phyloP scores from a whole-genome alignment of 1,284 basidiomycete genomes.

The Ceratorhiza oryzae-sativae region DNA sequence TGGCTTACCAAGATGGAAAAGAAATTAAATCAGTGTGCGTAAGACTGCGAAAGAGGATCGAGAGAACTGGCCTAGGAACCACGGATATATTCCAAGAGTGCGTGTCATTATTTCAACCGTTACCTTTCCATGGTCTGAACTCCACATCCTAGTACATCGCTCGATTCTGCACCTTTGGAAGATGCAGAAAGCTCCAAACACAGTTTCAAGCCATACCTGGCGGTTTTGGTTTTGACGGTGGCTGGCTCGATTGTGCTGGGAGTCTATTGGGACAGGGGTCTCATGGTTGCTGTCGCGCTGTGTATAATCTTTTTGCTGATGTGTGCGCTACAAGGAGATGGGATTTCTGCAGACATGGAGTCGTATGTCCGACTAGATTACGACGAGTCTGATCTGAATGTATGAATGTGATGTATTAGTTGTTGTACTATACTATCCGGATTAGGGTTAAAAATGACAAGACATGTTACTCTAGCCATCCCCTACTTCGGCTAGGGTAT shows the following conservation, averaged over 20 bases:
- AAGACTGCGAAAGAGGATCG: constrained; percentile 5
- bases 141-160: neutral
- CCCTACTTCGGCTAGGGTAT: too few relatives aligned
- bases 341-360: constrained; percentile 23
- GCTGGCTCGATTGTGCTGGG: constrained; percentile 12
- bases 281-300: constrained; percentile 6
- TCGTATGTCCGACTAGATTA: constrained; percentile 20
- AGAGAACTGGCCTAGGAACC: neutral
- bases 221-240: neutral
- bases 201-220: neutral
- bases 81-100: constrained; percentile 11
- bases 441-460: too few relatives aligned
- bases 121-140: neutral
- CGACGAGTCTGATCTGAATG: constrained; percentile 6
- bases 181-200: neutral
- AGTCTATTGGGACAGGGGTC: constrained; percentile 18
- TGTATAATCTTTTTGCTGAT: constrained; percentile 11
- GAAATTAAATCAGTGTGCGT: constrained; percentile 20
- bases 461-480: too few relatives aligned
- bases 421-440: too few relatives aligned
- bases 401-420: neutral
- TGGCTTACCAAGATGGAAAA: constrained; percentile 28
- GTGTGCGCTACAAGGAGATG: constrained; percentile 18
- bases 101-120: neutral
- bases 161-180: neutral